Base-by-base conservation (phyloP, 116 monocot species). In the Cymodocea nodosa region DNA sequence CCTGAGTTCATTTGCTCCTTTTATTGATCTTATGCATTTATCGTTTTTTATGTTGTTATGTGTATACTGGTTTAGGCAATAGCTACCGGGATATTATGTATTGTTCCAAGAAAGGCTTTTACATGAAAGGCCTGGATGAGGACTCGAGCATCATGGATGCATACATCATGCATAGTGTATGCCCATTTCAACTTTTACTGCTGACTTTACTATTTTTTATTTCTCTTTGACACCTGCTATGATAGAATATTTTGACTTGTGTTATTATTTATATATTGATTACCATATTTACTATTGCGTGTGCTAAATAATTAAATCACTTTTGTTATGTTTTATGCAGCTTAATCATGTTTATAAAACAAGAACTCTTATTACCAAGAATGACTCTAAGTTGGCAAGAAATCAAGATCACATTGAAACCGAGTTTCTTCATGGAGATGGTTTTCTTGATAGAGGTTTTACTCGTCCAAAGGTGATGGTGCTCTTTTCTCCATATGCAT, bases 91-190 rank as follows among this genome's bases (percentile, higher is more conserved):
- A 98, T 76, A 78, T 98, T 69, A 71, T 98, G 86, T 82, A 92
- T 71, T 84, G 89, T 65, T 74, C 79, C 70, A 98, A 98, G 77
- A 89, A 82, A 50, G 92, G 92, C 36, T 98, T 98, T 74, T 98
- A 98, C 65, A 63, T 82, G 15, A 92, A 84, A 81, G 79, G 89
- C n/a, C 65, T 30, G 0, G 69, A 77, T 56, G 89, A 81, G 62
- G 98, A 98, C 84, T 84, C 82, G 60, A 67, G 69, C 65, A 75
- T 86, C 49, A 92, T 92, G 86, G 98, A 98, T 73, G 82, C 89
- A 23, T 98, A 92, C 65, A 77, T 98, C 64, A 84, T 98, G 82
- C 98, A 98, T 89, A 71, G 79, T 65, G 97, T 97, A 82, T 59
- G 79, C 71, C 30, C 19, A 19, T 18, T 19, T 56, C 22, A 44